These are phyloP conservation scores for Aspergillus baeticus DNA, from an alignment of 495 filamentous ascomycete species.

Conservation along the genomic window DNA sequence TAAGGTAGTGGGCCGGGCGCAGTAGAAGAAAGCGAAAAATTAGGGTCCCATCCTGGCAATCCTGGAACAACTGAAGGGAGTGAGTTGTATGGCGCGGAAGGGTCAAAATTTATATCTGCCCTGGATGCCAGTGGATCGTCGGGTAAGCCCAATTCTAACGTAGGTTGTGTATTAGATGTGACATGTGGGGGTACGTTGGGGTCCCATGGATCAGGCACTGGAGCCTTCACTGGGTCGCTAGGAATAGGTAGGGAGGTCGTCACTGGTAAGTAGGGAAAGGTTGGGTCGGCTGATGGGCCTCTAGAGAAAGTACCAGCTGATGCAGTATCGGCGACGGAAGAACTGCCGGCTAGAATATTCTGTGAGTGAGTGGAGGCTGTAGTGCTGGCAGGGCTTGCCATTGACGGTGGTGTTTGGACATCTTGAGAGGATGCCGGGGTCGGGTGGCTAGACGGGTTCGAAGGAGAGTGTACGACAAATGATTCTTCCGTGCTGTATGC, in stretches of 20 bases:
- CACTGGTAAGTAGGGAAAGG: constrained; percentile 24
- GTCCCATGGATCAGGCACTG: constrained; percentile 20
- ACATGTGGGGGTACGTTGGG: constrained; percentile 21
- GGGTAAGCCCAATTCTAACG: constrained; percentile 26
- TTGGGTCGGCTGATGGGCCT: constrained; percentile 39
- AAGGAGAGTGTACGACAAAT: constrained; percentile 63
- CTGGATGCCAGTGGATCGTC: constrained; percentile 23
- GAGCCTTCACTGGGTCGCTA: constrained; percentile 21
- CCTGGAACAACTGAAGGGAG: constrained; percentile 46
- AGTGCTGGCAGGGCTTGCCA: constrained; percentile 48
- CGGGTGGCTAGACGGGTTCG: constrained; percentile 50
- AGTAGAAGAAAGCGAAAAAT: constrained; percentile 43
- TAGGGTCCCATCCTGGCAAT: constrained; percentile 48
- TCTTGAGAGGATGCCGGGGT: constrained; percentile 46
- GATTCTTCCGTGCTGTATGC: constrained; percentile 73
- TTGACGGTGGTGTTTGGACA: constrained; percentile 48
- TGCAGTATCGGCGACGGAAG: constrained; percentile 32
- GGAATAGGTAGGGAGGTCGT: constrained; percentile 24
- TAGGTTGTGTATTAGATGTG: constrained; percentile 12
- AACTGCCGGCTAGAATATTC: constrained; percentile 24
- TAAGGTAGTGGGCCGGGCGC: constrained; percentile 41
- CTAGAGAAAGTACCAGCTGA: constrained; percentile 36
- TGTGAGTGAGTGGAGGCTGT: constrained; percentile 40
- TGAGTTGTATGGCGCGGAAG: constrained; percentile 43
- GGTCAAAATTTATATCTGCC: constrained; percentile 36